A percentile compares a stretch with the other conserved stretches of the same genome.
Evolutionary conservation across 768 basidiomycete genomes (phyloP).

Genomic region (Cyclocybe aegerita): DNA sequence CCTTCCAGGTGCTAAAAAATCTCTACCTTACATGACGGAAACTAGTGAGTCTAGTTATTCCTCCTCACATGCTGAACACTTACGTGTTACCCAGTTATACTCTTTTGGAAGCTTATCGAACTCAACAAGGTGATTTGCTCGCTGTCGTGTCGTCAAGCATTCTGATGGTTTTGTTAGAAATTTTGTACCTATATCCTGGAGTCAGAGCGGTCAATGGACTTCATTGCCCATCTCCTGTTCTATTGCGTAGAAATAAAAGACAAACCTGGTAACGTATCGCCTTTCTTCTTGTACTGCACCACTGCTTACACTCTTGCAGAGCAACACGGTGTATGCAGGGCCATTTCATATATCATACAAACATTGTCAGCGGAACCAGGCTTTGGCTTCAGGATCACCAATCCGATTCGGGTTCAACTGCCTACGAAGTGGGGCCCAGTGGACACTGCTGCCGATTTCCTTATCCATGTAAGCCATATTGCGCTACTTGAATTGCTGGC

Average conservation of each 20-base stretch:
- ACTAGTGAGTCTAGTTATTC: conserved; percentile 52
- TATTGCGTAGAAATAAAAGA: conserved; percentile 90
- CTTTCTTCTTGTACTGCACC: neutral
- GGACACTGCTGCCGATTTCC: conserved; percentile 81
- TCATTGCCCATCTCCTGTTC: conserved; percentile 77
- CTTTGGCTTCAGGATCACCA: conserved; percentile 72
- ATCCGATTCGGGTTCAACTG: conserved; percentile 60
- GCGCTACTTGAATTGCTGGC: neutral
- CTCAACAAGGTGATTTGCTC: conserved; percentile 74
- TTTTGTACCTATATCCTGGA: conserved; percentile 82
- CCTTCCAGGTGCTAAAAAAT: conserved; percentile 83
- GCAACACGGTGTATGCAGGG: conserved; percentile 87
- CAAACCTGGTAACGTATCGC: conserved; percentile 71
- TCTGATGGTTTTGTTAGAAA: conserved; percentile 53
- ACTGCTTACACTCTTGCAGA: conserved; percentile 44
- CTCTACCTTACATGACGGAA: conserved; percentile 81
- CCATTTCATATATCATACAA: conserved; percentile 89
- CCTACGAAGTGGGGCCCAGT: conserved; percentile 75
- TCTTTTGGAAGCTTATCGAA: conserved; percentile 92
- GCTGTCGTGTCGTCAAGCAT: neutral
- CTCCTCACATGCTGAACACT: neutral
- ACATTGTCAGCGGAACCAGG: conserved; percentile 81
- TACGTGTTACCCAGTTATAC: conserved; percentile 49
- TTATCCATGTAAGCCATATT: conserved; percentile 67
- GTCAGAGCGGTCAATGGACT: conserved; percentile 74